Conservation (phyloP, 306 rosid genomes). For the Vigna angularis region DNA sequence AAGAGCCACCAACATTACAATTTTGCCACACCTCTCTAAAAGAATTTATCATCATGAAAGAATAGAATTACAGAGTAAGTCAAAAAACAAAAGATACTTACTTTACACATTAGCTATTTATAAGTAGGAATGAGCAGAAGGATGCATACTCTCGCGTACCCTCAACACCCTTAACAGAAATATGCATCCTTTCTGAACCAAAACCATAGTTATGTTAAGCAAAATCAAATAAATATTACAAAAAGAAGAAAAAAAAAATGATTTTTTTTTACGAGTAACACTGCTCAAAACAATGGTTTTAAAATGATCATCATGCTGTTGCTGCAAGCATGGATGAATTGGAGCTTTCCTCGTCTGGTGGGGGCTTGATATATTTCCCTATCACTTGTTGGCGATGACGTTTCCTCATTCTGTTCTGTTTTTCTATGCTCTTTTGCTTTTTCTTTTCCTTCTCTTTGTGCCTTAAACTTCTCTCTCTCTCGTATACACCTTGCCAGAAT, state of each 20-base stretch:
- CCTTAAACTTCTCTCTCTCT: slow-evolving; percentile 75
- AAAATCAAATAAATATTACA: slow-evolving; percentile 39
- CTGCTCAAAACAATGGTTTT: slow-evolving; percentile 35
- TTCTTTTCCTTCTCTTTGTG: slow-evolving; percentile 76
- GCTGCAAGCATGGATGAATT: slow-evolving; percentile 56
- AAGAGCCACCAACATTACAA: slow-evolving; percentile 43
- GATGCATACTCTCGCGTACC: slow-evolving; percentile 54
- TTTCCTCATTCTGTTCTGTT: slow-evolving; percentile 68
- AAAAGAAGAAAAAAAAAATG: slow-evolving; percentile 50
- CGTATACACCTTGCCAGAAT: slow-evolving; percentile 86
- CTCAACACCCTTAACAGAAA: slow-evolving; percentile 42
- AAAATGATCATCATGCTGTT: slow-evolving; percentile 25
- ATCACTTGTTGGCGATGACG: slow-evolving; percentile 83
- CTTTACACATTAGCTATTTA: slow-evolving; percentile 60
- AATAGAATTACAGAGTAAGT: slow-evolving; percentile 45
- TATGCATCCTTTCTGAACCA: slow-evolving; percentile 48
- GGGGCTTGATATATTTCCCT: slow-evolving; percentile 92
- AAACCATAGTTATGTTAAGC: slow-evolving; percentile 45
- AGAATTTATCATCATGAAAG: slow-evolving; percentile 43
- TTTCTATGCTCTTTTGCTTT: slow-evolving; percentile 84
- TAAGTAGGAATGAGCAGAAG: slow-evolving; percentile 47
- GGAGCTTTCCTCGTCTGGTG: slow-evolving; percentile 63
- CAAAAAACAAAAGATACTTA: slow-evolving; percentile 40
- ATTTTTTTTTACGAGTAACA: slow-evolving; percentile 52
- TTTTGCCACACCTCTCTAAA: slow-evolving; percentile 14